These are phyloP conservation scores for Kuraishia hungarica DNA, from an alignment of 805 yeast species.

Conservation along the genomic window DNA sequence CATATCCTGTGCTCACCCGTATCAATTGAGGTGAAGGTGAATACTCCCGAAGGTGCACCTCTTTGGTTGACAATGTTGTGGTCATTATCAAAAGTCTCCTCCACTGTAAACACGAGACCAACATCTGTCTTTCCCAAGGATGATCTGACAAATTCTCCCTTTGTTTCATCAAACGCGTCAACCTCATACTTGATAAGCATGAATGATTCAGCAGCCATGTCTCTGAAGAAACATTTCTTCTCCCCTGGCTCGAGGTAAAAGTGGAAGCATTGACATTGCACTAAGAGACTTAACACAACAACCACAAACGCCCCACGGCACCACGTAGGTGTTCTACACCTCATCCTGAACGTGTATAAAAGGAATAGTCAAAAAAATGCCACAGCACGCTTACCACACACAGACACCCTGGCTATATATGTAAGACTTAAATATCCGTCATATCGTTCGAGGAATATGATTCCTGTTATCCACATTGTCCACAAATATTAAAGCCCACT, in stretches of 20 bases:
- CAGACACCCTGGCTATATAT: too few species aligned
- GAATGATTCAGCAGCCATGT: conserved; percentile 39
- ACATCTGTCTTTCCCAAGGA: conserved; percentile 5
- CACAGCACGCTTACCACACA: neutral
- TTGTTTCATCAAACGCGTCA: conserved; percentile 29
- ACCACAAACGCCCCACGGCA: conserved; percentile 21
- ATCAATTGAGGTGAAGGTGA: conserved; percentile 75
- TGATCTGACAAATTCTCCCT: neutral
- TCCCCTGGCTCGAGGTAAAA: conserved; percentile 44
- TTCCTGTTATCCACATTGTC: too few species aligned
- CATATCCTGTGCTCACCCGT: conserved; percentile 84
- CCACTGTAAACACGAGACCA: conserved; percentile 15
- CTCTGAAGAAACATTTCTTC: conserved; percentile 48
- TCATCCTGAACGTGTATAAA: neutral
- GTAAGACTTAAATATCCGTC: too few species aligned
- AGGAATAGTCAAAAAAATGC: too few species aligned
- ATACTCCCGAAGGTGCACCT: conserved; percentile 52
- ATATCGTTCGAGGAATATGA: too few species aligned
- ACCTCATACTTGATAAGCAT: conserved; percentile 41
- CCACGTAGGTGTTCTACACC: neutral
- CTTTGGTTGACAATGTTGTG: conserved; percentile 70
- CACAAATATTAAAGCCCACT: too few species aligned
- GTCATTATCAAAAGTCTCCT: conserved; percentile 74
- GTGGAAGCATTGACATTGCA: conserved; percentile 24
- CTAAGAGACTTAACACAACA: neutral